Evolutionary conservation across 1,139 yeast genomes (phyloP), one percentile per base, ranked within the genome.

Genomic region (Taphrina pruni): DNA sequence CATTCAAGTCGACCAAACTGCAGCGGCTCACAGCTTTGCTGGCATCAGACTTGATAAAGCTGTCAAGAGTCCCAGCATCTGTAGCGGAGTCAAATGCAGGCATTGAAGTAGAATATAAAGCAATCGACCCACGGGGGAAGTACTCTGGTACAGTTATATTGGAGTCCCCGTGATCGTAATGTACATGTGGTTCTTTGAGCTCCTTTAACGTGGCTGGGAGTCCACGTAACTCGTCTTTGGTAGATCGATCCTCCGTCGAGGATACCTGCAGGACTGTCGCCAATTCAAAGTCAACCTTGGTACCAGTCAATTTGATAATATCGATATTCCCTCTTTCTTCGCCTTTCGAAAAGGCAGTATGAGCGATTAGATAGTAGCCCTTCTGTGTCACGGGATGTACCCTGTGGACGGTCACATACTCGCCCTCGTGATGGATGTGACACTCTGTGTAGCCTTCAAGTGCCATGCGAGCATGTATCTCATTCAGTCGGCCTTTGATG

Each of bases 341-440:
- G 21, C 77, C 76, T 2, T 78, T 77, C 58, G 77, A 73, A 74
- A 94, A 93, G 76, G 91, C 91, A 3, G 95, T 86, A 77, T 97
- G 85, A 0, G 97, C 96, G 76, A 94, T 85, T 75, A 94, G 82
- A 74, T 90, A 91, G 87, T 90, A 90, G 1, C 99, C 99, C 71
- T 85, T 84, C 1, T 97, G 98, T 8, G 92, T 87, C 73, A 86
- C 84, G 0, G 96, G 88, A 76, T 91, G 90, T 65, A 88, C 85
- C 73, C 98, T 83, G 78, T 93, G 97, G 69, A 93, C 88, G 0
- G 98, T 93, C 71, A 94, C 90, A 77, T 85, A 94, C 77, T 92
- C 97, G 11, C 90, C 97, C 73, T 91, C 97, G 76, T 90, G 97
- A 76, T 94, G 97, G 64, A 94, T 90, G 77, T 90, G 94, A 88